A percentile compares a stretch with the other conserved stretches of the same genome.
These are phyloP conservation scores for Plenodomus biglobosus DNA, from an alignment of 2,329 filamentous ascomycete genomes.

Conservation along the genomic window DNA sequence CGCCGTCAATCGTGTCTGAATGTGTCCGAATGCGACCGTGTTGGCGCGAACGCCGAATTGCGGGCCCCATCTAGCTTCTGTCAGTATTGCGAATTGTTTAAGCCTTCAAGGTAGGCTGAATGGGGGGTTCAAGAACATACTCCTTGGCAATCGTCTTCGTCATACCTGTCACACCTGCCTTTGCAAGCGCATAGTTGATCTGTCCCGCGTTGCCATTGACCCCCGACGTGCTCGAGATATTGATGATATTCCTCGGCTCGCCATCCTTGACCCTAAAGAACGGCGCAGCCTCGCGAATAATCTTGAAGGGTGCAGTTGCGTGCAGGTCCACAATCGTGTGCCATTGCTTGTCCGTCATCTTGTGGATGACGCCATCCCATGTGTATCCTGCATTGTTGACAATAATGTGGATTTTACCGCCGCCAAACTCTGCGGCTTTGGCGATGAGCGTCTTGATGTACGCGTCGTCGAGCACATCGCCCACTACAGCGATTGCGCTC, in stretches of 20 bases:
- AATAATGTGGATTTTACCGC: conserved; percentile 86
- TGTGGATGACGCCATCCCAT: conserved; percentile 91
- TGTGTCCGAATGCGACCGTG: conserved; percentile 81
- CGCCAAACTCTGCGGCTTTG: conserved; percentile 75
- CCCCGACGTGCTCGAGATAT: conserved; percentile 79
- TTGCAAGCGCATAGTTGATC: conserved; percentile 83
- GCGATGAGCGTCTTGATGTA: conserved; percentile 74
- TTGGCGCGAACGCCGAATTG: conserved; percentile 80
- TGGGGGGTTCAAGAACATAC: conserved; percentile 23
- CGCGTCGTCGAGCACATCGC: conserved; percentile 71
- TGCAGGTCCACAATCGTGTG: conserved; percentile 83
- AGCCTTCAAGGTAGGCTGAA: background rate
- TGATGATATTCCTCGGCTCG: conserved; percentile 76
- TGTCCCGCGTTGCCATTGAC: conserved; percentile 89
- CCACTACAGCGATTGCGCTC: conserved; percentile 70
- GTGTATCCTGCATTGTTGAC: conserved; percentile 93
- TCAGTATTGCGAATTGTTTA: too few species aligned
- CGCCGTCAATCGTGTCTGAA: conserved; percentile 76
- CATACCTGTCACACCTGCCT: conserved; percentile 79
- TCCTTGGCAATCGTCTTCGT: conserved; percentile 90
- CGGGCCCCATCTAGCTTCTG: conserved; percentile 66
- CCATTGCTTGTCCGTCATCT: conserved; percentile 91
- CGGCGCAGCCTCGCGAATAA: conserved; percentile 74
- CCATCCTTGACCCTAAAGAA: conserved; percentile 88
- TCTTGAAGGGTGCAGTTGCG: conserved; percentile 81